These are phyloP conservation scores for Rauvolfia tetraphylla DNA, from an alignment of 257 asterid species.

Conservation along the genomic window DNA sequence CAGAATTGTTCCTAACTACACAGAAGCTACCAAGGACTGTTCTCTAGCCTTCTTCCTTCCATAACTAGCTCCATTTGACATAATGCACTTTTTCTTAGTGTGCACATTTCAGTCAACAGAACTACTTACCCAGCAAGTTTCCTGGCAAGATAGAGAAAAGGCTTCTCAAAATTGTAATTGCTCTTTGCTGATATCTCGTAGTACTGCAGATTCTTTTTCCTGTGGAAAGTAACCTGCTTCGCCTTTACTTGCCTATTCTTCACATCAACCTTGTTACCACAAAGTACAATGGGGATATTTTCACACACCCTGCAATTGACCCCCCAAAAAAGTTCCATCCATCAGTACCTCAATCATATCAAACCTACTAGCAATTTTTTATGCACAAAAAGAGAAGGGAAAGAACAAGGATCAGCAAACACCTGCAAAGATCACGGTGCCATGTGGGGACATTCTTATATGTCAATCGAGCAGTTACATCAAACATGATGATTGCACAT, in stretches of 20 bases:
- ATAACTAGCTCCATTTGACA: no score
- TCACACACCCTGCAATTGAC: slow-evolving; percentile 64
- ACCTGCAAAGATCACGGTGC: slow-evolving; percentile 98
- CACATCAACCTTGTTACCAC: slow-evolving; percentile 92
- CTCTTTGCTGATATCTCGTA: slow-evolving; percentile 89
- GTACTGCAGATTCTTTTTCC: slow-evolving; percentile 87
- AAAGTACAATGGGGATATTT: slow-evolving; percentile 79
- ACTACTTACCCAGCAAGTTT: slow-evolving; percentile 76
- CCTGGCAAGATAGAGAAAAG: slow-evolving; percentile 80
- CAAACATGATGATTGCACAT: slow-evolving; percentile 90
- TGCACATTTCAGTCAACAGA: slow-evolving; percentile 4
- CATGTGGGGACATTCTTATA: slow-evolving; percentile 91
- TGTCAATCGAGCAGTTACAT: slow-evolving; percentile 87
- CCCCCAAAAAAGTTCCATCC: not conserved
- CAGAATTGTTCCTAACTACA: not conserved
- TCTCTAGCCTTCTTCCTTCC: no score
- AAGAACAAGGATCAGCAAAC: not conserved
- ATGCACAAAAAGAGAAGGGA: not conserved
- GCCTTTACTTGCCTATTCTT: slow-evolving; percentile 93
- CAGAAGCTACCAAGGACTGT: not conserved
- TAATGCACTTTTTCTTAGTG: not conserved
- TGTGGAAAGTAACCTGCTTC: slow-evolving; percentile 84
- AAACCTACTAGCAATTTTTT: not conserved
- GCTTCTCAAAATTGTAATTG: slow-evolving; percentile 84
- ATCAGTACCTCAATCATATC: not conserved